Evolutionary conservation across 1,139 yeast genomes (phyloP), one percentile per base, ranked within the genome.

Genomic region (Saccharomyces hybrid): DNA sequence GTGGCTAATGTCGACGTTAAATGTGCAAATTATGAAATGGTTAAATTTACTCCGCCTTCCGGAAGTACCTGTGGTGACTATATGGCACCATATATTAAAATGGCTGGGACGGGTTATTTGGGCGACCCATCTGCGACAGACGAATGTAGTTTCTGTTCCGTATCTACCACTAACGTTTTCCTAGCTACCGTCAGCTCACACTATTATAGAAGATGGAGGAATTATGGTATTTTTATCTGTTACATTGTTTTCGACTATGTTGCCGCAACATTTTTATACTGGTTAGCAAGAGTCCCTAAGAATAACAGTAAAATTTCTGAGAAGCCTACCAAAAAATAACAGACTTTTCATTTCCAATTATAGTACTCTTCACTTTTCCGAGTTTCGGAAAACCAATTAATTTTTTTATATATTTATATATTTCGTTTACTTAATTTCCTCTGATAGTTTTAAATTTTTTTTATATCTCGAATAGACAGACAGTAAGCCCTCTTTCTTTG

Each of bases 261-360:
- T 44, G 74, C 73, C 27, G 79, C 85, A 9, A 65, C 84, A 29
- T 68, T 78, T 65, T 71, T 86, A 54, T 88, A 86, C 72, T 88
- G 88, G 84, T 69, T 85, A 51, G 81, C 82, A n/a, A 82, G 96
- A 74, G 95, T 87, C 56, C 95, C 95, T 58, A 72, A 72, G 64
- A 47, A 47, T 23, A 28, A 7, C 27, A 23, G 42, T 13, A 28
- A 47, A n/a, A 47, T 47, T 28, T 9, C 29, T 8, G 48, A 26
- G n/a, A 28, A 31, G 44, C 20, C 27, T n/a, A 23, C 3, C 6
- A 28, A 47, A n/a, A n/a, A 47, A 47, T 28, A 9, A 13, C 2
- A 11, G 2, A 7, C 5, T 46, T 25, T 14, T 11, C 42, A 4
- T n/a, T 32, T 34, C 23, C 23, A 20, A 5, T 34, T 34, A 1